phyloP scores from a whole-genome alignment of 805 yeast species.

The Millerozyma acaciae region DNA sequence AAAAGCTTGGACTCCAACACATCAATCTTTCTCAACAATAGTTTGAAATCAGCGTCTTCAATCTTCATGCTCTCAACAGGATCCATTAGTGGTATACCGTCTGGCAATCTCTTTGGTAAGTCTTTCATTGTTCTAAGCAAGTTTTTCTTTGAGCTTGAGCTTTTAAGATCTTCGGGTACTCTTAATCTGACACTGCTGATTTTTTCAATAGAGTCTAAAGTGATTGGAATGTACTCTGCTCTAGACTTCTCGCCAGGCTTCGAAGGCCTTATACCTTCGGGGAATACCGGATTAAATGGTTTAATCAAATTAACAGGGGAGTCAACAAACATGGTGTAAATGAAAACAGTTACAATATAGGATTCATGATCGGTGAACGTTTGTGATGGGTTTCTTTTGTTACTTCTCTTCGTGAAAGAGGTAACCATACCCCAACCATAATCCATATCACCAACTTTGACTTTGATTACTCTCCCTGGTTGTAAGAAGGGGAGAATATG shows the following conservation, averaged over 20 bases:
- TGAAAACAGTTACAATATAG: conserved; percentile 80
- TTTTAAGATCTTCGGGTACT: conserved; percentile 71
- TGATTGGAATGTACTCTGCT: conserved; percentile 79
- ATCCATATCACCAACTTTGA: conserved; percentile 57
- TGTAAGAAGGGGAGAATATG: conserved; percentile 79
- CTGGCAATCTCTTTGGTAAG: conserved; percentile 78
- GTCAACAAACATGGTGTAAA: conserved; percentile 71
- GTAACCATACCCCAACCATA: conserved; percentile 98
- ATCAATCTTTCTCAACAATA: conserved; percentile 70
- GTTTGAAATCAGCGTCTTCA: conserved; percentile 71
- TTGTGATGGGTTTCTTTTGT: conserved; percentile 55
- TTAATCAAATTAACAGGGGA: conserved; percentile 81
- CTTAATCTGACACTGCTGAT: conserved; percentile 79
- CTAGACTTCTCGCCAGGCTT: conserved; percentile 64
- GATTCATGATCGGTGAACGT: conserved; percentile 81
- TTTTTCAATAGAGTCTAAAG: conserved; percentile 68
- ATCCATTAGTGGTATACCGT: conserved; percentile 87
- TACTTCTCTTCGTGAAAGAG: conserved; percentile 65
- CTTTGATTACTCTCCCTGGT: conserved; percentile 79
- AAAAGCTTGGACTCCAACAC: conserved; percentile 73
- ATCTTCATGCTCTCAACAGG: conserved; percentile 93
- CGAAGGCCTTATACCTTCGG: conserved; percentile 88
- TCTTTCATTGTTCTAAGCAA: conserved; percentile 72
- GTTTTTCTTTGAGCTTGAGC: conserved; percentile 53
- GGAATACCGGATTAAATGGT: conserved; percentile 71